These are phyloP conservation scores for Neurospora terricola DNA, from an alignment of 495 filamentous ascomycete species.

Conservation along the genomic window DNA sequence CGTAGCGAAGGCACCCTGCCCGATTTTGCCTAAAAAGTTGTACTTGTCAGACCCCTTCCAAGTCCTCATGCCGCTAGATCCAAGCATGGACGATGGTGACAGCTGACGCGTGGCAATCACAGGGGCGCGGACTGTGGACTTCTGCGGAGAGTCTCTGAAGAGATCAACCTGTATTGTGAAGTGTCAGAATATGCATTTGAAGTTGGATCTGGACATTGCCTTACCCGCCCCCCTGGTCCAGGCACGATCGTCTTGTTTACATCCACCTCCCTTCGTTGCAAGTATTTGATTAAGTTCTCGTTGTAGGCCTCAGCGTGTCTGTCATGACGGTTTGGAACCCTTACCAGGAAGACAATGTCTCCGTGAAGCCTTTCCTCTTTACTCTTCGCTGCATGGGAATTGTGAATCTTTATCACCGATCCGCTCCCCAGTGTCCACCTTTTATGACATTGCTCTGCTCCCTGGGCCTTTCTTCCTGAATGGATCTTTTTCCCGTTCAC, in stretches of 20 bases:
- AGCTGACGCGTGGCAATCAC: not conserved
- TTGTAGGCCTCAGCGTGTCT: conserved; percentile 45
- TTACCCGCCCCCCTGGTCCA: conserved; percentile 37
- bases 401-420: conserved; percentile 61
- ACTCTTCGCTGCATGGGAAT: conserved; percentile 27
- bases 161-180: conserved; percentile 19
- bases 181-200: not conserved
- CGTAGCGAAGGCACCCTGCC: conserved; percentile 87
- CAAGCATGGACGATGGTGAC: not conserved
- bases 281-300: conserved; percentile 41
- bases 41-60: conserved; percentile 81
- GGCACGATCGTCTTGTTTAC: conserved; percentile 32
- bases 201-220: not conserved
- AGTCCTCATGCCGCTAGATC: conserved; percentile 14
- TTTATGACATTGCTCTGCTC: conserved; percentile 16
- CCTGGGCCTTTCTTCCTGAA: conserved; percentile 33
- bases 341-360: conserved; percentile 68
- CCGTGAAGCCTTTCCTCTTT: not conserved
- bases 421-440: conserved; percentile 60
- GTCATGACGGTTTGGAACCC: conserved; percentile 64
- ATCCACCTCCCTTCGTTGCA: conserved; percentile 12
- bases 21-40: conserved; percentile 69
- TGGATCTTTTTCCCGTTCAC: conserved; percentile 53
- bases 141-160: conserved; percentile 12
- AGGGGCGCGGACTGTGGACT: not conserved